Base-by-base conservation (phyloP, 2,329 filamentous ascomycete genomes). In the Seiridium unicorne region DNA sequence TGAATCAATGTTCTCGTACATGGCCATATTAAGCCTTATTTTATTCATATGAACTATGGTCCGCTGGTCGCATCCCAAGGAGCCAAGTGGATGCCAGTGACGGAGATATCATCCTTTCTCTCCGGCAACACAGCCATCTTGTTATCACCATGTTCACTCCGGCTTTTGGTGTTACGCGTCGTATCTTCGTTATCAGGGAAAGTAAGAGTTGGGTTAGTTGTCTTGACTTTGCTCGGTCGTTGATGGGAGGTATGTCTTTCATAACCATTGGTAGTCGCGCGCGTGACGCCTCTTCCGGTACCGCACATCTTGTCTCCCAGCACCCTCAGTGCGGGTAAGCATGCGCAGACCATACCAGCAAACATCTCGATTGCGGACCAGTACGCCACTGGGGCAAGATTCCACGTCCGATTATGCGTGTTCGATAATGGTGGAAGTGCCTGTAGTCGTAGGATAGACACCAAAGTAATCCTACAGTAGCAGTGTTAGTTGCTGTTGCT, bases 361-460 rank as follows among this genome's bases (percentile, higher is more conserved):
- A 55, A 55, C 51, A 55, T 55, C 10, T 55, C 51, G 9, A 55
- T 44, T 1, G 51, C 51, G 3, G 51, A 55, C 51, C 51, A 55
- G 51, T 55, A 55, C n/a, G 51, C 36, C 10, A 55, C 51, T 6
- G 51, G 51, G 13, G 51, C 51, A 4, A 55, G 18, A n/a, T 55
- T 44, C 51, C 51, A 55, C 3, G 51, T 55, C 13, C 51, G 51
- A 35, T 55, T 55, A 5, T 38, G 51, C 1, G 51, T 44, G 11
- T 55, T 55, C 3, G 13, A 55, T 11, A 55, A 13, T 44, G n/a
- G 51, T 7, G 51, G 38, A 9, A 55, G 51, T 3, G 51, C 35
- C 26, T 42, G 35, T 3, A 55, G 51, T 26, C 51, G 35, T n/a
- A 55, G 40, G n/a, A 55, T 42, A 3, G 51, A 55, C 5, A 55